Conservation (phyloP, 495 filamentous ascomycete genomes). For the Penicillium alfredii region DNA sequence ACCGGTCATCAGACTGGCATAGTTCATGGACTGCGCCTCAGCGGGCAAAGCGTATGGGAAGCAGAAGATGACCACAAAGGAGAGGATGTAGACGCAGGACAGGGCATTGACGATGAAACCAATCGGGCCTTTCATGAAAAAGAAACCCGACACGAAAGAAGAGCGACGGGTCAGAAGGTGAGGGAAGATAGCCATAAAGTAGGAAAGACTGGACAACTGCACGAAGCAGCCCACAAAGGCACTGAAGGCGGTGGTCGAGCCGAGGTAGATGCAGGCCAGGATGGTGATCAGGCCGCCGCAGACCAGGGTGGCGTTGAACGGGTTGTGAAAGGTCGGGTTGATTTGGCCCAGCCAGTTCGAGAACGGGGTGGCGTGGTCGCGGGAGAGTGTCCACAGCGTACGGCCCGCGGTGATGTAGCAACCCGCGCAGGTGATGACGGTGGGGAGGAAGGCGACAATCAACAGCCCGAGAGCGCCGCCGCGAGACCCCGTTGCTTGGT, state of each 20-base stretch:
- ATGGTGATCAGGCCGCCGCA: slow-evolving; percentile 53
- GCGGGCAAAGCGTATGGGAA: slow-evolving; percentile 62
- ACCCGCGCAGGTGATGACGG: slow-evolving; percentile 56
- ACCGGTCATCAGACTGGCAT: slow-evolving; percentile 59
- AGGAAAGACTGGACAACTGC: slow-evolving; percentile 65
- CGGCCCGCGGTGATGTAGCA: slow-evolving; percentile 72
- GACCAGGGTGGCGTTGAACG: slow-evolving; percentile 63
- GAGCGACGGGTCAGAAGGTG: slow-evolving; percentile 61
- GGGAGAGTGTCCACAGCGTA: slow-evolving; percentile 78
- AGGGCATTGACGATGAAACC: slow-evolving; percentile 57
- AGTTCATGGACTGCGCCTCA: slow-evolving; percentile 60
- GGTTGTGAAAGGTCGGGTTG: slow-evolving; percentile 49
- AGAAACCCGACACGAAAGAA: slow-evolving; percentile 60
- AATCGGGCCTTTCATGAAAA: slow-evolving; percentile 55
- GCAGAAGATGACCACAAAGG: slow-evolving; percentile 73
- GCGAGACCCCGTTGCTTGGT: slow-evolving; percentile 63
- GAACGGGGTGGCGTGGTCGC: slow-evolving; percentile 57
- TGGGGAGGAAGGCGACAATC: slow-evolving; percentile 61
- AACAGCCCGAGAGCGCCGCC: slow-evolving; percentile 54
- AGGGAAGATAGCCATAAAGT: slow-evolving; percentile 69
- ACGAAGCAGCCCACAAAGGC: slow-evolving; percentile 69
- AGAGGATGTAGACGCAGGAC: slow-evolving; percentile 56
- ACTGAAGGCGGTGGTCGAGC: slow-evolving; percentile 65
- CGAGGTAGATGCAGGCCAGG: slow-evolving; percentile 71
- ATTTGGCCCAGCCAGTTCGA: slow-evolving; percentile 33